Evolutionary conservation across 352 stramenopile species (phyloP), one percentile per base, ranked within the genome.

Genomic region (Pythium phragmiticola): DNA sequence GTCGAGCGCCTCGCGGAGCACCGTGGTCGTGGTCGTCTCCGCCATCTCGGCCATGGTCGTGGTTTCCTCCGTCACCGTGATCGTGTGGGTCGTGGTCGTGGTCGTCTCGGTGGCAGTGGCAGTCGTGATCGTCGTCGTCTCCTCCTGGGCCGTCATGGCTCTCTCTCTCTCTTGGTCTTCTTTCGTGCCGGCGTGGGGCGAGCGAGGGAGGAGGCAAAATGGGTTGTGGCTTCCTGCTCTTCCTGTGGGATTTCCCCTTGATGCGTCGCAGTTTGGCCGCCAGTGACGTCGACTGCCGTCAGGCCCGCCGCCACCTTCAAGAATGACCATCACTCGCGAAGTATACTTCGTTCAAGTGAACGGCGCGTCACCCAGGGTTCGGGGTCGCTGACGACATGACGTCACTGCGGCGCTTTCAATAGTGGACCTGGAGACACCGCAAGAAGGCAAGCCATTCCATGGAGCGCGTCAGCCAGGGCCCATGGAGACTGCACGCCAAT

Each of bases 21-120:
- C 46, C 60, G 66, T 63, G 55, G n/a, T 82, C 67, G 70, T 74
- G 39, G 33, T 60, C 19, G 46, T 62, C 34, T 33, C 63, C 57
- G 54, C 23, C 26, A 42, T 61, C 34, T 47, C 39, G 33, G 37
- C 21, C 42, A 30, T 55, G 9, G 21, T 47, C 26, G 28, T 55
- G 7, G 5, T 48, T 34, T 37, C 28, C 36, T 60, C 33, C 23
- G n/a, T 39, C 12, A 19, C 42, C 55, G 55, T 39, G 26, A 21
- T 39, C 28, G 26, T 34, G 34, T 46, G 39, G 39, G 46, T 53
- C 26, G 23, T 53, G 23, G 42, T 61, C 26, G 26, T 30, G 45
- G 48, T 68, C 59, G 50, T 60, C 57, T 68, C 41, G 26, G 33
- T 60, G n/a, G 50, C 23, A 4, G 41, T 60, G 13, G 37, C 28